A percentile compares a stretch with the other conserved stretches of the same genome.
phyloP scores from a whole-genome alignment of 495 filamentous ascomycete genomes.

The Trypethelium eluteriae region DNA sequence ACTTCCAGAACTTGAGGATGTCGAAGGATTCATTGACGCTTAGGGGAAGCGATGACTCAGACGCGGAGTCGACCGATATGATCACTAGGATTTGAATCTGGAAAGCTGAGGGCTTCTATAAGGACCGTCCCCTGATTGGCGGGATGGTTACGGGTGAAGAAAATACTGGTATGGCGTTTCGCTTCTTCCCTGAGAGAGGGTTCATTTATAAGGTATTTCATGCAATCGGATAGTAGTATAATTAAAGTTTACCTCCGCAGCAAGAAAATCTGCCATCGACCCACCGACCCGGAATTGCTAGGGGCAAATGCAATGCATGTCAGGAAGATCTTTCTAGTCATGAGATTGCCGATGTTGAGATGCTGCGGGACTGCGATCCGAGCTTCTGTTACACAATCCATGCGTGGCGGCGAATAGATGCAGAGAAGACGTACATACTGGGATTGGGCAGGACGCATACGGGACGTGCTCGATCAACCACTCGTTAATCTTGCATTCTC shows the following conservation, averaged over 20 bases:
- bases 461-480: too few species aligned
- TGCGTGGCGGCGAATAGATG: too few species aligned
- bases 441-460: too few species aligned
- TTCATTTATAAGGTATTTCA: not conserved
- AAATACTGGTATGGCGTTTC: not conserved
- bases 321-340: too few species aligned
- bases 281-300: not conserved
- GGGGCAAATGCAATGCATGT: too few species aligned
- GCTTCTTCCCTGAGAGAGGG: not conserved
- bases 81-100: not conserved
- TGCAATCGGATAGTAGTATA: not conserved
- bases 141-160: not conserved
- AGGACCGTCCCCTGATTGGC: too few species aligned
- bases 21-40: slow-evolving; percentile 5
- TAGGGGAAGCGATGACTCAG: not conserved
- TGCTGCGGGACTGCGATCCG: too few species aligned
- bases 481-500: too few species aligned
- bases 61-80: slow-evolving; percentile 4
- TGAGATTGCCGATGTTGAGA: too few species aligned
- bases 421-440: too few species aligned
- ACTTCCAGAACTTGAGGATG: not conserved
- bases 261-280: not conserved
- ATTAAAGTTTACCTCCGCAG: not conserved
- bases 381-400: too few species aligned
- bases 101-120: not conserved